These are phyloP conservation scores for Zygnema cylindricum DNA, from an alignment of 139 green algal genomes.

Conservation along the genomic window DNA sequence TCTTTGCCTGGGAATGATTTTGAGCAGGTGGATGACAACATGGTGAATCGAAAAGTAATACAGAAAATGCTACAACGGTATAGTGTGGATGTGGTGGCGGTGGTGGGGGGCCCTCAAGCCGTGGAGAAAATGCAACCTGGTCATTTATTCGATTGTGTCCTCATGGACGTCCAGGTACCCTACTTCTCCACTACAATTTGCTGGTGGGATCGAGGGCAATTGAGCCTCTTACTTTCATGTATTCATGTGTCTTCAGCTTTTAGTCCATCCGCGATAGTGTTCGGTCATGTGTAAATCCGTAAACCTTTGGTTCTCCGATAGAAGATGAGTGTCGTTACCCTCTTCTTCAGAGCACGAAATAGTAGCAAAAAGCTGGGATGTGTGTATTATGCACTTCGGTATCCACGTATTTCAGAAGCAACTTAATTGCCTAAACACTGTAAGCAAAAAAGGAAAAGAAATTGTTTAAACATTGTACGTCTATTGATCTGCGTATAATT, in stretches of 20 bases:
- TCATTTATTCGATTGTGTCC: conserved; percentile 45
- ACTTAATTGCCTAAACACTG: no score
- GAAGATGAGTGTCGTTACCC: no score
- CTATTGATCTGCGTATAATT: no score
- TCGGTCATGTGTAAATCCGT: no score
- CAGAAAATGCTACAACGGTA: conserved; percentile 57
- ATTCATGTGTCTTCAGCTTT: not conserved
- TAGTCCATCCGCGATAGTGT: no score
- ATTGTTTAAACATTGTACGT: no score
- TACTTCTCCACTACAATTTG: not conserved
- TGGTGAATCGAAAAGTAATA: conserved; percentile 55
- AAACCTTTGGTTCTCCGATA: no score
- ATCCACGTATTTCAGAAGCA: no score
- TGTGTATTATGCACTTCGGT: no score
- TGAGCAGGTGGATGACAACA: conserved; percentile 59
- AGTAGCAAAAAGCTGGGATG: no score
- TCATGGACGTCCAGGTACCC: conserved; percentile 55
- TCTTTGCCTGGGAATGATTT: conserved; percentile 6
- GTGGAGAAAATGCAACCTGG: conserved; percentile 26
- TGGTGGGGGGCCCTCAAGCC: conserved; percentile 36
- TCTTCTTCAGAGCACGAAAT: no score
- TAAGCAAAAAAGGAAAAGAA: no score
- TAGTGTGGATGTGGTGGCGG: conserved; percentile 34
- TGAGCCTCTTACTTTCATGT: conserved; percentile 3
- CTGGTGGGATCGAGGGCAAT: not conserved